These are phyloP conservation scores for Geranium rotundifolium DNA, from an alignment of 345 rosid genomes.

Conservation along the genomic window DNA sequence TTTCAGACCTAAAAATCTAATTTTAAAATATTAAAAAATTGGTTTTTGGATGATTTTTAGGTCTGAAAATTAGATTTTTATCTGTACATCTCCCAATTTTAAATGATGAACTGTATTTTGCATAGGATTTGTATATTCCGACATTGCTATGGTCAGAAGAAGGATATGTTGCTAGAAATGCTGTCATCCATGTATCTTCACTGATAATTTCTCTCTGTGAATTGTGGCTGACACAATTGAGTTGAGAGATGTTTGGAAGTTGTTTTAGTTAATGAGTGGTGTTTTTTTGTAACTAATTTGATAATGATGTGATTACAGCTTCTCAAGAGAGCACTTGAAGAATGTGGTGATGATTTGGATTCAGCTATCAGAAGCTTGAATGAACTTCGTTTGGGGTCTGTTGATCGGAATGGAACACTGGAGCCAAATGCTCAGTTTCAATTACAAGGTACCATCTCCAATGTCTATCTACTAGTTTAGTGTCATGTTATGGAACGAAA, in stretches of 20 bases:
- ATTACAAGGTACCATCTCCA: conserved; percentile 30
- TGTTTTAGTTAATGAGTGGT: not conserved
- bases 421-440: conserved; percentile 28
- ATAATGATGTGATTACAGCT: conserved; percentile 25
- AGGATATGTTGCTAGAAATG: too few species aligned
- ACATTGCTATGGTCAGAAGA: too few species aligned
- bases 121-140: not conserved
- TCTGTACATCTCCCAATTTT: too few species aligned
- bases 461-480: not conserved
- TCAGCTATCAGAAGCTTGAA: conserved; percentile 73
- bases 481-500: not conserved
- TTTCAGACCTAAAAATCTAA: too few species aligned
- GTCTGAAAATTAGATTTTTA: too few species aligned
- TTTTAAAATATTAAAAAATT: too few species aligned
- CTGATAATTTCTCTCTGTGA: not conserved
- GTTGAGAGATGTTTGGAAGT: not conserved
- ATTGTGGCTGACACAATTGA: not conserved
- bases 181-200: too few species aligned
- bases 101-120: not conserved
- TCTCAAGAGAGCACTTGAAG: conserved; percentile 62
- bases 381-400: conserved; percentile 73
- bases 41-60: too few species aligned
- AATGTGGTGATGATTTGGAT: conserved; percentile 83
- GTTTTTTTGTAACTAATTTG: not conserved
- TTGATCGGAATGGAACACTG: conserved; percentile 17